phyloP scores from a whole-genome alignment of 495 filamentous ascomycete species.

The Podospora anserina region DNA sequence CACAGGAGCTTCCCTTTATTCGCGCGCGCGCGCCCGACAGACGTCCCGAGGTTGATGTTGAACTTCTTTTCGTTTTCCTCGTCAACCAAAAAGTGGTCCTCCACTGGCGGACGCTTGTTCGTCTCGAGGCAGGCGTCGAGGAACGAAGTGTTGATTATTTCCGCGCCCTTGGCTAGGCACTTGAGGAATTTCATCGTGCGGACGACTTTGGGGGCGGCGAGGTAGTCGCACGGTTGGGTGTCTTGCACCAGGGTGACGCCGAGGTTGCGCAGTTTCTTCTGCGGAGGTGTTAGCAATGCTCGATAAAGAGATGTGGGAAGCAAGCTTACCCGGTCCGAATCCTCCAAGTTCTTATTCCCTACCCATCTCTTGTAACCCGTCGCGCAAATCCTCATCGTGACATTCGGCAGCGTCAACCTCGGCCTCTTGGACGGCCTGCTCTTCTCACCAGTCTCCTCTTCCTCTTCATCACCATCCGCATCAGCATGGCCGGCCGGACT shows the following conservation, averaged over 20 bases:
- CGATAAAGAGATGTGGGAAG: constrained; percentile 6
- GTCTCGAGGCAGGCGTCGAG: constrained; percentile 68
- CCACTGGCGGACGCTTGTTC: constrained; percentile 51
- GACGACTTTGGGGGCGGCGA: constrained; percentile 81
- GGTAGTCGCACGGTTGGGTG: constrained; percentile 69
- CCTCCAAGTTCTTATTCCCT: constrained; percentile 62
- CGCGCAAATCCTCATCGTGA: constrained; percentile 68
- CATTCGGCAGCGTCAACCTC: constrained; percentile 56
- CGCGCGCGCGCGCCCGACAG: constrained; percentile 62
- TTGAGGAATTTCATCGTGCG: constrained; percentile 91
- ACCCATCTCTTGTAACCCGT: constrained; percentile 80
- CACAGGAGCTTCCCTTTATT: constrained; percentile 73
- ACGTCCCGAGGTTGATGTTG: constrained; percentile 62
- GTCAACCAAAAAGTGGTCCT: constrained; percentile 66
- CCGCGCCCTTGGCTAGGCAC: constrained; percentile 72
- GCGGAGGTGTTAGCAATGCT: constrained; percentile 9
- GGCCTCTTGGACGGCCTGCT: constrained; percentile 55
- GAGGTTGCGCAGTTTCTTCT: constrained; percentile 79
- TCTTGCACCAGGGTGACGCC: constrained; percentile 79
- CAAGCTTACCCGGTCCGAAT: constrained; percentile 68
- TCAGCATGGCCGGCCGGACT: constrained; percentile 31
- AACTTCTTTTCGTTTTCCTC: constrained; percentile 65
- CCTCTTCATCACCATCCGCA: constrained; percentile 51
- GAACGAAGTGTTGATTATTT: constrained; percentile 72
- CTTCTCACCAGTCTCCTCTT: constrained; percentile 23